phyloP scores from a whole-genome alignment of 371 early-diverging fungal species.

The Rhizopus stolonifer region DNA sequence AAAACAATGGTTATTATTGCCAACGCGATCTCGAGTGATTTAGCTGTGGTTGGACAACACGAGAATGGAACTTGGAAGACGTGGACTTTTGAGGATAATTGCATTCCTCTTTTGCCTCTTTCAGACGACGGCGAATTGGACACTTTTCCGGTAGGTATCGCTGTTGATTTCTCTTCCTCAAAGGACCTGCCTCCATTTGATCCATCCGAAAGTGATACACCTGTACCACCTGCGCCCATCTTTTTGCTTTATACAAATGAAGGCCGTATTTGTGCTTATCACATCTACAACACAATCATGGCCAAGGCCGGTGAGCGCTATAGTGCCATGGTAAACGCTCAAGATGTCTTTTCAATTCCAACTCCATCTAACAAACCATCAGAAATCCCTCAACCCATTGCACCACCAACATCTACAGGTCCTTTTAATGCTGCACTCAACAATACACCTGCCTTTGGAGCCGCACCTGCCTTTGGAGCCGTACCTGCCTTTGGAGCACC shows the following conservation, averaged over 20 bases:
- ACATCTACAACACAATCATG: slow-evolving; percentile 39
- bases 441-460: neutral
- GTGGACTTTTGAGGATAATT: slow-evolving; percentile 41
- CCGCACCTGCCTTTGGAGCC: no score
- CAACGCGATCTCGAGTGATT: slow-evolving; percentile 35
- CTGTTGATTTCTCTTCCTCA: slow-evolving; percentile 38
- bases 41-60: slow-evolving; percentile 44
- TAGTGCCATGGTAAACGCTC: slow-evolving; percentile 7
- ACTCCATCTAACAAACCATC: neutral
- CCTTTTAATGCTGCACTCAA: slow-evolving; percentile 3
- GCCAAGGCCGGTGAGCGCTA: slow-evolving; percentile 15
- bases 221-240: slow-evolving; percentile 38
- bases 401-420: neutral
- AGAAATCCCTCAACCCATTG: neutral
- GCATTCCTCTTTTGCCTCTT: slow-evolving; percentile 30
- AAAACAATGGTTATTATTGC: slow-evolving; percentile 36
- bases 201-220: slow-evolving; percentile 27
- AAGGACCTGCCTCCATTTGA: slow-evolving; percentile 42
- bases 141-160: slow-evolving; percentile 45
- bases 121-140: slow-evolving; percentile 35
- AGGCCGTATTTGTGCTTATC: slow-evolving; percentile 39
- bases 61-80: slow-evolving; percentile 41
- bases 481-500: slow-evolving; percentile 10
- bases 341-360: slow-evolving; percentile 1
- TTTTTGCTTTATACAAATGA: slow-evolving; percentile 45